Evolutionary conservation across 441 rosid genomes (phyloP), one percentile per base, ranked within the genome.

Genomic region (Pelargonium citronellum): DNA sequence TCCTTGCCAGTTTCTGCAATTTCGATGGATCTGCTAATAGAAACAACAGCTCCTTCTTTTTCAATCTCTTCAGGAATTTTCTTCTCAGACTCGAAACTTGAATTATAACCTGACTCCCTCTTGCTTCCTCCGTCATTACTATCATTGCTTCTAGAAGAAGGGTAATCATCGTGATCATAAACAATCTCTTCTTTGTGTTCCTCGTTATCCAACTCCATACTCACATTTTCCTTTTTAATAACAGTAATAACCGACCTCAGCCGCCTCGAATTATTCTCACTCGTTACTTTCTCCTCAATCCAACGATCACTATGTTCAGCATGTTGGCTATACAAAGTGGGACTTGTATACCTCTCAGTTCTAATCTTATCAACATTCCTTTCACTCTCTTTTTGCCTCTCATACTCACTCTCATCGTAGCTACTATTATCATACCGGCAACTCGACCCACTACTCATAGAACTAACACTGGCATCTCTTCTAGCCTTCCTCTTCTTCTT

Each of bases 221-320:
- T 78, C 51, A 79, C 88, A 30, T 11, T 71, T 64, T 24, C 84
- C 51, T 79, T 72, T 63, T 72, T 76, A 12, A 70, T 16, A 64
- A 83, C 77, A 60, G 78, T 83, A 67, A 91, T 58, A 75, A 91
- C 85, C 20, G 97, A 93, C 74, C 78, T 89, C 74, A 88, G 81
- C 79, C 84, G 77, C 70, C 79, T 81, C 1, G 83, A 49, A 67
- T 75, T 77, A 73, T 73, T 74, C 68, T 75, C 83, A 5, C 73
- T 37, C 46, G 66, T 73, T 46, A 84, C 72, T 71, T 69, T 79
- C 73, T 81, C 88, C 69, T 77, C 80, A 57, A 71, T 73, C 69
- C 71, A 66, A 51, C 69, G 71, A 71, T 77, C 84, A 44, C 74
- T 70, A 73, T 67, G 67, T 74, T 69, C 84, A 69, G 73, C 67